Conservation (phyloP, 805 yeast genomes). For the Debaryomyces prosopidis region DNA sequence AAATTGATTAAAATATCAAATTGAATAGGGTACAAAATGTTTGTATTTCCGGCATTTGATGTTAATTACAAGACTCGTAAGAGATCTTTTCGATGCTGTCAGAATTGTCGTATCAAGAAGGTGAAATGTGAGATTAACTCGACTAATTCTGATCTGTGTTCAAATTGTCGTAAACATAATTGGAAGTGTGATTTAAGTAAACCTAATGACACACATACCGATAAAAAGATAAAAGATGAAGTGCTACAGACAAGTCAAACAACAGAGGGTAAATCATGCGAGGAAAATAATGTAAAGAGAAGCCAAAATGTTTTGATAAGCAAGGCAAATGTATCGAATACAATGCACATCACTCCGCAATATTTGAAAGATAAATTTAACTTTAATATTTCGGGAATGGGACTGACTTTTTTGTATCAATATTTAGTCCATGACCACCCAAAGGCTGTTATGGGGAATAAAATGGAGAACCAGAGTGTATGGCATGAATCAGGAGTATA, state of each 20-base stretch:
- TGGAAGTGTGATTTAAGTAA: conserved; percentile 18
- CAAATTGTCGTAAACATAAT: conserved; percentile 23
- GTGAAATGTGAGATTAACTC: conserved; percentile 28
- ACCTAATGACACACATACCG: not conserved
- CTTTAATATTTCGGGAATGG: conserved; percentile 24
- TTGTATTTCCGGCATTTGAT: conserved; percentile 38
- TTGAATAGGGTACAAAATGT: conserved; percentile 16
- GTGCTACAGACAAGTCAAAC: not conserved
- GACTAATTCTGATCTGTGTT: conserved; percentile 31
- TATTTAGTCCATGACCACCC: conserved; percentile 27
- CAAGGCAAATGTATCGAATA: not conserved
- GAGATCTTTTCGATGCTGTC: conserved; percentile 35
- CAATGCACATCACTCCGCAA: conserved; percentile 12
- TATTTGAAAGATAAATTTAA: conserved; percentile 20
- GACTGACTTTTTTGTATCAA: conserved; percentile 19
- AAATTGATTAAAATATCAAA: too few species aligned
- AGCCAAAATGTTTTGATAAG: not conserved
- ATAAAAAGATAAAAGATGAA: not conserved
- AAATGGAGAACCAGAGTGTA: conserved; percentile 16
- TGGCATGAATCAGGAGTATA: conserved; percentile 28
- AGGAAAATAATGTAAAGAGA: not conserved
- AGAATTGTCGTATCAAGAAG: conserved; percentile 27
- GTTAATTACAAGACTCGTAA: conserved; percentile 33
- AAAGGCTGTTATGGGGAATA: conserved; percentile 20
- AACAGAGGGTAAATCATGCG: not conserved